Conservation (phyloP, 345 rosid genomes). For the Gossypioides kirkii region DNA sequence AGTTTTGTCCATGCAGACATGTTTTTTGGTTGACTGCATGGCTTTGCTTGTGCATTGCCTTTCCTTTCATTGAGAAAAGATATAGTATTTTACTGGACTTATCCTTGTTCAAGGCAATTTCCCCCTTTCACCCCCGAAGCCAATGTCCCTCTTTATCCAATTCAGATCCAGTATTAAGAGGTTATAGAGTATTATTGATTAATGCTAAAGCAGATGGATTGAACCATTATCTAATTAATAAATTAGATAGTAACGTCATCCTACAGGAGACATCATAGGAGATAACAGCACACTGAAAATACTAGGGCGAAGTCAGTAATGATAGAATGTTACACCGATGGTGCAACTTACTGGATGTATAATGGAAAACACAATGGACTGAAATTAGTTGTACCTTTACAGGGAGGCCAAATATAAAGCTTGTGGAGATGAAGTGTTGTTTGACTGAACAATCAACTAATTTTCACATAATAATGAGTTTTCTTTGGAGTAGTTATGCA, state of each 20-base stretch:
- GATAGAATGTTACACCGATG: too few relatives aligned
- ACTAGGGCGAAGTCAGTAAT: not conserved
- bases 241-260: not conserved
- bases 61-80: not conserved
- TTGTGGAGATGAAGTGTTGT: not conserved
- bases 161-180: not conserved
- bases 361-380: too few relatives aligned
- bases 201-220: not conserved
- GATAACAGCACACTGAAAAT: not conserved
- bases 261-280: not conserved
- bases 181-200: not conserved
- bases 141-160: not conserved
- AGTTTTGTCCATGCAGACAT: not conserved
- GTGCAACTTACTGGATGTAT: too few relatives aligned
- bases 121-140: not conserved
- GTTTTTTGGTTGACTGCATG: not conserved
- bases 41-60: not conserved
- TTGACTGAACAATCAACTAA: not conserved
- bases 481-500: conserved; percentile 6
- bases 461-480: not conserved
- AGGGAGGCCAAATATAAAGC: not conserved
- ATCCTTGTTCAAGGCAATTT: not conserved
- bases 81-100: not conserved
- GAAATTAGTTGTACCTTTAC: not conserved
- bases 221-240: not conserved